phyloP scores from a whole-genome alignment of 805 yeast species.

The Sungouiella thailandica region DNA sequence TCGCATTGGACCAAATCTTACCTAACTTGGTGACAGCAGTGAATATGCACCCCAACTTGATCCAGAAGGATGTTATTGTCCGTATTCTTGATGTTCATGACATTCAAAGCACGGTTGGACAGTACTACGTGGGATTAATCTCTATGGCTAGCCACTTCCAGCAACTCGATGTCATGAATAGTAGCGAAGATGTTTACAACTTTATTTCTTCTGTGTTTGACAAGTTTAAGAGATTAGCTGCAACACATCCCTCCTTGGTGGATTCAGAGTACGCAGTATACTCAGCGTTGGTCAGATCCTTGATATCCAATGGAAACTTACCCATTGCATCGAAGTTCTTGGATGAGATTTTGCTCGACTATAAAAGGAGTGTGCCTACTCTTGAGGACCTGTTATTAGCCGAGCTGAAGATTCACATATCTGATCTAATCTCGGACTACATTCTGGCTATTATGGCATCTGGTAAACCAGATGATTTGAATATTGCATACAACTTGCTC shows the following conservation, averaged over 20 bases:
- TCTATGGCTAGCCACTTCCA: slow-evolving; percentile 22
- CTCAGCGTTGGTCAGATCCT: slow-evolving; percentile 45
- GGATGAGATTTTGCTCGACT: slow-evolving; percentile 48
- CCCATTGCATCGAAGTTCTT: slow-evolving; percentile 51
- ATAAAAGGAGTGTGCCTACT: slow-evolving; percentile 15
- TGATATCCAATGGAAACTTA: slow-evolving; percentile 47
- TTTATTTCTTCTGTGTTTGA: slow-evolving; percentile 24
- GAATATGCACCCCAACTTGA: slow-evolving; percentile 23
- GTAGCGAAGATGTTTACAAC: slow-evolving; percentile 19
- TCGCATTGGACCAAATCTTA: slow-evolving; percentile 28
- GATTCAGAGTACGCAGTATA: slow-evolving; percentile 46
- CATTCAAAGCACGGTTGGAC: slow-evolving; percentile 17
- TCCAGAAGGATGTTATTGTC: slow-evolving; percentile 15
- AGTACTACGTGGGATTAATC: slow-evolving; percentile 35
- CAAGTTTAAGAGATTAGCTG: slow-evolving; percentile 28
- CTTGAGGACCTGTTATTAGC: slow-evolving; percentile 12
- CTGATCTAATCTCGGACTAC: slow-evolving; percentile 41
- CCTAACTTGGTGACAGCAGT: slow-evolving; percentile 33
- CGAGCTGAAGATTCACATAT: slow-evolving; percentile 18
- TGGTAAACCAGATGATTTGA: slow-evolving; percentile 12
- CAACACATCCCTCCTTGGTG: slow-evolving; percentile 10
- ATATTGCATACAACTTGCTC: slow-evolving; percentile 22
- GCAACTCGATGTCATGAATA: slow-evolving; percentile 10
- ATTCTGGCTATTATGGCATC: slow-evolving; percentile 30
- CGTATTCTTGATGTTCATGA: slow-evolving; percentile 25